Evolutionary conservation across 768 basidiomycete genomes (phyloP).

Genomic region (Tremella fuciformis): DNA sequence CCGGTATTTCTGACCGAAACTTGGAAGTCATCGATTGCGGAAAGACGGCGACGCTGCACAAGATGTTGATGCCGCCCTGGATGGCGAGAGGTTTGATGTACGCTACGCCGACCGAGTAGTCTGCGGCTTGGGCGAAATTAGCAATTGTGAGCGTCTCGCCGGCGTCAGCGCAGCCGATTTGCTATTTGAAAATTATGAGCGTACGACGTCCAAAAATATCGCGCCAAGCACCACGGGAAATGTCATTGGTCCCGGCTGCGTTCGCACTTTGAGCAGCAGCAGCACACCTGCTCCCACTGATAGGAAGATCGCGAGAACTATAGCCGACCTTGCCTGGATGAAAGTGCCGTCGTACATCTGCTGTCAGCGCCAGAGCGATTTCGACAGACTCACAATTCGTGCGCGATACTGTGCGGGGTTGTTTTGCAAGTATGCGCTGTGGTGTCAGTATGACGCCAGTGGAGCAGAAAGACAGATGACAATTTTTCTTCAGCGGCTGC

Average conservation of each 20-base stretch:
- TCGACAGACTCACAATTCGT: constrained; percentile 15
- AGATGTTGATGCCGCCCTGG: constrained; percentile 36
- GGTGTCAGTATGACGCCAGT: not conserved
- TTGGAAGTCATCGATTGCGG: constrained; percentile 44
- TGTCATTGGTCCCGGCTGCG: constrained; percentile 46
- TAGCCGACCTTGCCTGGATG: constrained; percentile 41
- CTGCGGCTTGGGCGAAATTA: constrained; percentile 28
- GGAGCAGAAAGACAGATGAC: constrained; percentile 4
- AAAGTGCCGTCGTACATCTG: constrained; percentile 48
- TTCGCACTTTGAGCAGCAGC: constrained; percentile 46
- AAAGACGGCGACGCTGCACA: constrained; percentile 43
- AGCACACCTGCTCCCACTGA: constrained; percentile 37
- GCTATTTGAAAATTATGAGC: not conserved
- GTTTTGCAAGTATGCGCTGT: constrained; percentile 13
- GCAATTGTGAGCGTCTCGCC: constrained; percentile 37
- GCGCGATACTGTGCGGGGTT: constrained; percentile 12
- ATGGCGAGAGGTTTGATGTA: constrained; percentile 49
- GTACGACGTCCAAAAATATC: constrained; percentile 47
- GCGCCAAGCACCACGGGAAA: constrained; percentile 46
- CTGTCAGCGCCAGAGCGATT: not conserved
- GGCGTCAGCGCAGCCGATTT: constrained; percentile 11
- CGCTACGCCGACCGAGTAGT: constrained; percentile 36
- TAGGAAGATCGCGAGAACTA: constrained; percentile 43
- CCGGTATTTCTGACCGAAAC: constrained; percentile 37
- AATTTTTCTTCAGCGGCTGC: constrained; percentile 28